These are phyloP conservation scores for Pleomassaria siparia DNA, from an alignment of 2,329 filamentous ascomycete species.

Conservation along the genomic window DNA sequence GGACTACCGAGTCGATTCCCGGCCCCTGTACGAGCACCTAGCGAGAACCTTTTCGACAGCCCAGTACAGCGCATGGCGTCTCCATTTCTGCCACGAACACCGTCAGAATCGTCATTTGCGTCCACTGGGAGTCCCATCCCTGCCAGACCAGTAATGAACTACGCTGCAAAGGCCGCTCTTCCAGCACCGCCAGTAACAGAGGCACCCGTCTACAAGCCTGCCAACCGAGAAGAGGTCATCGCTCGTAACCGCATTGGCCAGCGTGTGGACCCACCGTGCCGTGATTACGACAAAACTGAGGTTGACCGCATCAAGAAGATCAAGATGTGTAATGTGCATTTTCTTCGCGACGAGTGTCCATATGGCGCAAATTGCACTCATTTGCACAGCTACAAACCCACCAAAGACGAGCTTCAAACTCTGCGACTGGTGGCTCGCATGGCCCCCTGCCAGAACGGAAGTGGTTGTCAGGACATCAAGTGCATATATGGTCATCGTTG, in stretches of 20 bases:
- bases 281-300: conserved; percentile 56
- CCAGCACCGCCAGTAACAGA: conserved; percentile 35
- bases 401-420: conserved; percentile 55
- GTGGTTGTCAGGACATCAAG: conserved; percentile 58
- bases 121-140: conserved; percentile 18
- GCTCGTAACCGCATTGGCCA: conserved; percentile 61
- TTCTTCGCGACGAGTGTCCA: conserved; percentile 60
- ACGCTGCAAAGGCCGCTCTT: conserved; percentile 36
- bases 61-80: conserved; percentile 14
- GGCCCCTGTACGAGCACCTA: conserved; percentile 10
- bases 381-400: conserved; percentile 55
- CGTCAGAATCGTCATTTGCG: conserved; percentile 32
- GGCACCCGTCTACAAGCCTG: conserved; percentile 23
- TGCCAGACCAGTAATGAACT: conserved; percentile 19
- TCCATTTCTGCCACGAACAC: conserved; percentile 22
- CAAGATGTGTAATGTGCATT: conserved; percentile 65
- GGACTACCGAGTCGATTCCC: conserved; percentile 29
- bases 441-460: conserved; percentile 62
- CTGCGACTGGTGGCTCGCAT: conserved; percentile 62
- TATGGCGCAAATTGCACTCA: conserved; percentile 59
- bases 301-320: conserved; percentile 62
- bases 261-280: conserved; percentile 57
- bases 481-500: conserved; percentile 68
- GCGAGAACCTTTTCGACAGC: conserved; percentile 17
- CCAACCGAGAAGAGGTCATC: conserved; percentile 43